Base-by-base conservation (phyloP, 2,329 filamentous ascomycete genomes). In the Tolypocladium amazonense region DNA sequence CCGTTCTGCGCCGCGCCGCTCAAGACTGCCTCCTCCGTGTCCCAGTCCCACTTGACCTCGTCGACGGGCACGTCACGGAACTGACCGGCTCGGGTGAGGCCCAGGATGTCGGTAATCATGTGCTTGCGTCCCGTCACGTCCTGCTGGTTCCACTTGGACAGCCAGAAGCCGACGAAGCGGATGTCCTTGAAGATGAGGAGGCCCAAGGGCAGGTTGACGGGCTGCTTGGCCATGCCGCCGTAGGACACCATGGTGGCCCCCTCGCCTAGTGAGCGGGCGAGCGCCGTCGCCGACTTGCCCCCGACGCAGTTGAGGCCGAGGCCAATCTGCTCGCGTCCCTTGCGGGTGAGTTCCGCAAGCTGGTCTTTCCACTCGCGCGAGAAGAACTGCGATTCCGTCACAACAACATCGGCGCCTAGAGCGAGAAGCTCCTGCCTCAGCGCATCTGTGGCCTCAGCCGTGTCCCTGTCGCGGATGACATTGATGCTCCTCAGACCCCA, bases 401-500 rank as follows among this genome's bases (percentile, higher is more conserved):
- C 74, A 12, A 86, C 82, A 14, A 80, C 76, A 15, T 81, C 79
- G 27, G 82, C 83, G 61, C 85, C 85, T 2, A 87, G 77, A 5
- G 71, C 77, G 9, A 64, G 59, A 1, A 88, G 73, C 65, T 86
- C 84, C 56, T 74, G 69, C 64, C 75, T 78, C 37, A 86, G 71
- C 33, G 79, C 79, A 59, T 86, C 81, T 5, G 89, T 91, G 35
- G 85, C 87, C 56, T 83, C 83, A 0, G 76, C 70, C 1, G 82
- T 84, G 18, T 84, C 79, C 25, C 94, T 80, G 64, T 89, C 86
- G 15, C 94, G 84, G 47, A 99, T 81, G 30, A 99, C 81, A 71
- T 97, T 97, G 73, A 99, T 89, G 70, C 88, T 95, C 69, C 90
- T 88, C 68, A 94, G 82, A 0, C 93, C 93, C 93, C 92, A 97